Base-by-base conservation (phyloP, 352 stramenopile genomes). In the Blastocystis sp. region DNA sequence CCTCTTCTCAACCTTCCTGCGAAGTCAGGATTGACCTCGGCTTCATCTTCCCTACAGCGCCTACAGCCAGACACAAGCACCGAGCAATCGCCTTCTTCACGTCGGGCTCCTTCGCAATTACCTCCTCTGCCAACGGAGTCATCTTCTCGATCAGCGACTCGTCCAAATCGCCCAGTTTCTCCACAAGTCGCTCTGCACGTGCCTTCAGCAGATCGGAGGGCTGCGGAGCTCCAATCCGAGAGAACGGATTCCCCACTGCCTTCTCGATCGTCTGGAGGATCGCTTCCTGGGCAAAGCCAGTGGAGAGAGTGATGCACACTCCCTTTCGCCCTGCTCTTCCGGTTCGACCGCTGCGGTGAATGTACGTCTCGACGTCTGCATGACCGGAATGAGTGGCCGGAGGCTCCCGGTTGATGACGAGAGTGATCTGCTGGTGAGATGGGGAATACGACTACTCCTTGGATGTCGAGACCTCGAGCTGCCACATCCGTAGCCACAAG, bases 331-430 rank as follows among this genome's bases (percentile, higher is more conserved):
- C 96, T 30, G 98, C 95, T 88, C 97, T 94, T 59, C 97, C 97
- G 1, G 97, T 98, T 79, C 97, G 94, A 43, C 97, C 97, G n/a
- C 95, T 98, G 63, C 97, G 94, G 91, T 99, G 97, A 54, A 99
- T 95, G 92, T 99, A 99, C 4, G 96, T 98, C 90, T 99, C 96
- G 3, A 96, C 96, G 91, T 99, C 94, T 30, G 94, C 91, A 98
- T 96, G 0, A 94, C 93, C 79, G 92, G 91, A 92, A 94, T 95
- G 78, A 91, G 93, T 79, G 91, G 93, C 95, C 0, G 98, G 97
- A 96, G 99, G 98, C 91, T 99, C 97, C 92, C 98, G 98, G 92
- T 99, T 99, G 91, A 99, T 98, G 4, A 99, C 97, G n/a, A 95
- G 95, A 87, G 98, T 93, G 9, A 97, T 94, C 87, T 95, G 90